These are phyloP conservation scores for Sonneratia caseolaris DNA, from an alignment of 345 rosid species.

Conservation along the genomic window DNA sequence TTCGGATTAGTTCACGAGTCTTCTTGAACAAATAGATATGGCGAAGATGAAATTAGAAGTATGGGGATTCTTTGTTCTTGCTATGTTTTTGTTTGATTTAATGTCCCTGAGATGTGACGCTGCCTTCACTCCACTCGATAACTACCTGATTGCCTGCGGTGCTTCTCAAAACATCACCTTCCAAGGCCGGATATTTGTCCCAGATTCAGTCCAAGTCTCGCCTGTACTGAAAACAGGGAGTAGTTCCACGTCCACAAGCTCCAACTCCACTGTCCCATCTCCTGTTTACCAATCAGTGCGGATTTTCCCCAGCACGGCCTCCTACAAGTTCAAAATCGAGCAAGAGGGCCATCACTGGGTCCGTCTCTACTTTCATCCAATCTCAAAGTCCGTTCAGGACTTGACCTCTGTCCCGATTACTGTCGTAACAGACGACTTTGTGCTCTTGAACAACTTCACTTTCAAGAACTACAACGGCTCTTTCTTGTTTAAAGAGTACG, in stretches of 20 bases:
- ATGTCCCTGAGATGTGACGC: constrained; percentile 26
- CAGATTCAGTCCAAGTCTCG: constrained; percentile 54
- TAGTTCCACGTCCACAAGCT: constrained; percentile 31
- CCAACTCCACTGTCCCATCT: constrained; percentile 41
- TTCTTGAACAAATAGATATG: constrained; percentile 12
- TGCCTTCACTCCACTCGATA: constrained; percentile 54
- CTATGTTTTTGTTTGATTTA: constrained; percentile 31
- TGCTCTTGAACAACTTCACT: constrained; percentile 79
- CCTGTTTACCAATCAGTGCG: constrained; percentile 76
- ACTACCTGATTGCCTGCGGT: constrained; percentile 81
- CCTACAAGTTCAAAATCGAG: constrained; percentile 61
- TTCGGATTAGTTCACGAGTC: background rate
- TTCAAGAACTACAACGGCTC: constrained; percentile 50
- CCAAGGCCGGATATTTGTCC: constrained; percentile 68
- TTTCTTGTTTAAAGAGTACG: constrained; percentile 79
- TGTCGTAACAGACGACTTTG: constrained; percentile 66
- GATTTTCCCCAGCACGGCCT: constrained; percentile 53
- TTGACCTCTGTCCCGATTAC: constrained; percentile 50
- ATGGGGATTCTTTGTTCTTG: constrained; percentile 22
- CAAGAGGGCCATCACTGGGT: constrained; percentile 85
- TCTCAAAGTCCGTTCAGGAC: constrained; percentile 43
- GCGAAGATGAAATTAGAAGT: constrained; percentile 35
- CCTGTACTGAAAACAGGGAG: constrained; percentile 43
- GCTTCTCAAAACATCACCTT: constrained; percentile 56
- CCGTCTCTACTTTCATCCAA: constrained; percentile 83